Conservation (phyloP, 2,329 filamentous ascomycete genomes). For the Trichothecium sympodiale region DNA sequence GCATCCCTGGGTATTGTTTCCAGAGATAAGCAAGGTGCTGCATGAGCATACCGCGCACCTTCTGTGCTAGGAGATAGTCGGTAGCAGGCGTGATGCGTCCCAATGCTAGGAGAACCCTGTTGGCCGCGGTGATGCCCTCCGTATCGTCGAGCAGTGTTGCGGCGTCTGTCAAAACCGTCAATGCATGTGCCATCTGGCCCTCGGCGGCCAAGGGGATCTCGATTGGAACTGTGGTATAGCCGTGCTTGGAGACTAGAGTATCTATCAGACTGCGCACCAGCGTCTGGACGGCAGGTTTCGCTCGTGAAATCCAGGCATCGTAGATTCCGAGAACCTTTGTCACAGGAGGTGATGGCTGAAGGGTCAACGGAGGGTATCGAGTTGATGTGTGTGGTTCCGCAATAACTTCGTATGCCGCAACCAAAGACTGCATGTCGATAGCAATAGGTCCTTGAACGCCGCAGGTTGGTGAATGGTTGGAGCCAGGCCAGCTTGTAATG, state of each 20-base stretch:
- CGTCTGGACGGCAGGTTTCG: slow-evolving; percentile 28
- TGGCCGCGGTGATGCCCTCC: slow-evolving; percentile 43
- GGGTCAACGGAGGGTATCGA: slow-evolving; percentile 35
- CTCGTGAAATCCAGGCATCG: slow-evolving; percentile 48
- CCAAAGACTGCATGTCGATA: slow-evolving; percentile 54
- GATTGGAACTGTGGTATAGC: slow-evolving; percentile 44
- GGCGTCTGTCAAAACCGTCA: slow-evolving; percentile 61
- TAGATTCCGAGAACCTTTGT: slow-evolving; percentile 50
- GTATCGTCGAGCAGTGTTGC: slow-evolving; percentile 34
- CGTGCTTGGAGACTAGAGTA: slow-evolving; percentile 38
- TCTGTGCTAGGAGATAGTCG: slow-evolving; percentile 60
- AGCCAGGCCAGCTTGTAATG: slow-evolving; percentile 49
- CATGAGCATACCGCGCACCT: slow-evolving; percentile 58
- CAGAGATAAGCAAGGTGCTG: slow-evolving; percentile 59
- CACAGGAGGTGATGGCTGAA: slow-evolving; percentile 10
- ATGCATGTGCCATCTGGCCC: slow-evolving; percentile 60
- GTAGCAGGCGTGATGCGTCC: slow-evolving; percentile 50
- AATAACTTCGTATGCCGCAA: slow-evolving; percentile 53
- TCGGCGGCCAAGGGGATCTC: slow-evolving; percentile 46
- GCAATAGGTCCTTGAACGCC: slow-evolving; percentile 60
- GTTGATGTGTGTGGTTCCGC: slow-evolving; percentile 50
- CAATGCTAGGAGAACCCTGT: slow-evolving; percentile 55
- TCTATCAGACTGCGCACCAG: slow-evolving; percentile 33
- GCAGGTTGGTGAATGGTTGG: slow-evolving; percentile 47
- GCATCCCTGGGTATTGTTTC: slow-evolving; percentile 51